Conservation (phyloP, 139 green algal species). For the Asterochloris erici region DNA sequence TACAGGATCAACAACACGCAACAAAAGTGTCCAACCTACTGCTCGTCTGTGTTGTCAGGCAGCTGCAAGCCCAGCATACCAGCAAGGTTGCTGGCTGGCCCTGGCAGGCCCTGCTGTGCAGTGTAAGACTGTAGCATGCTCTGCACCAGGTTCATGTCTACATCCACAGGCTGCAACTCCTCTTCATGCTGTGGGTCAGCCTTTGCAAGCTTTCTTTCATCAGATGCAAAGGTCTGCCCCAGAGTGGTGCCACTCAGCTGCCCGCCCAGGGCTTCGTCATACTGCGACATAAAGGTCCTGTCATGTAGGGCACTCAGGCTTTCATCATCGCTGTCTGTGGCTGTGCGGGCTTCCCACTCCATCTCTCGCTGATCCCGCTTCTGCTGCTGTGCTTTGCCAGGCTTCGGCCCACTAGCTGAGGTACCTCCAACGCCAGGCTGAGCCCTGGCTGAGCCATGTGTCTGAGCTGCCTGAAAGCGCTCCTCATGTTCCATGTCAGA, state of each 20-base stretch:
- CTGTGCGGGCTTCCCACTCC: constrained; percentile 34
- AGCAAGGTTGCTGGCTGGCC: constrained; percentile 70
- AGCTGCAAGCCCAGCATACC: constrained; percentile 65
- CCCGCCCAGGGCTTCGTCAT: constrained; percentile 38
- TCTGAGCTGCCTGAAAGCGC: no score
- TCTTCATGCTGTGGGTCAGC: not conserved
- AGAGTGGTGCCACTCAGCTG: constrained; percentile 43
- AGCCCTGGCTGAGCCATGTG: no score
- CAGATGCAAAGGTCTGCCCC: not conserved
- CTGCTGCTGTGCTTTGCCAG: no score
- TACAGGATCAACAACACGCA: no score
- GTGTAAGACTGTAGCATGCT: constrained; percentile 69
- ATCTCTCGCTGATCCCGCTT: not conserved
- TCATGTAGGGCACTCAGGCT: no score
- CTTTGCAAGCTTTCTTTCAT: not conserved
- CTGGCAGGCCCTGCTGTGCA: constrained; percentile 65
- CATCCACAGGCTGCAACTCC: constrained; percentile 47
- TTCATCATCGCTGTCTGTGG: constrained; percentile 49
- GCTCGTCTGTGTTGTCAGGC: constrained; percentile 28
- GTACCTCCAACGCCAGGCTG: no score
- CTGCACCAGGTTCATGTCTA: constrained; percentile 75
- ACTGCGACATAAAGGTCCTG: constrained; percentile 50
- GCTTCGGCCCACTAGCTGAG: no score
- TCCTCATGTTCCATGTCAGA: no score
- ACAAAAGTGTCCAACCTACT: no score